A percentile compares a stretch with the other conserved stretches of the same genome.
Conservation (phyloP, 1,284 basidiomycete species). For the Hypsizygus ulmarius region DNA sequence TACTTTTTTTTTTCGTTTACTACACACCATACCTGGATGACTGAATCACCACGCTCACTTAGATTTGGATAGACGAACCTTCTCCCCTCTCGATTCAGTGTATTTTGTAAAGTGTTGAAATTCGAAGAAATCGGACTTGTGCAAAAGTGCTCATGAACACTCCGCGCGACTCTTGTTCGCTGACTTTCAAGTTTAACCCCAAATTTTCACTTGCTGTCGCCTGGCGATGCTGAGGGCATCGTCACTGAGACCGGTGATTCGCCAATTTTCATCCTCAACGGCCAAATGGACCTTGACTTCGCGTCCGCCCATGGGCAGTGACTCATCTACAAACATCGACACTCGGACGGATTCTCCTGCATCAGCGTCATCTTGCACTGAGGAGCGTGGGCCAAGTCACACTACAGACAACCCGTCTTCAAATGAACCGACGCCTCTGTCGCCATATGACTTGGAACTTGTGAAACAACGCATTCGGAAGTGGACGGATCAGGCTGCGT, state of each 20-base stretch:
- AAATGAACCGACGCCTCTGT: slow-evolving; percentile 8
- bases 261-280: slow-evolving; percentile 27
- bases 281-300: slow-evolving; percentile 21
- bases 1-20: slow-evolving; percentile 10
- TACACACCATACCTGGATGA: slow-evolving; percentile 13
- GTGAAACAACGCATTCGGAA: slow-evolving; percentile 44
- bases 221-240: slow-evolving; percentile 31
- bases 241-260: slow-evolving; percentile 25
- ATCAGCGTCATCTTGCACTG: background rate
- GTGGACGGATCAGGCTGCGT: slow-evolving; percentile 49
- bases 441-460: slow-evolving; percentile 27
- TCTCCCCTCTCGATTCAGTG: background rate
- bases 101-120: background rate
- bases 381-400: slow-evolving; percentile 1
- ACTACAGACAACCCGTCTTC: background rate
- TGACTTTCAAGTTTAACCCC: background rate
- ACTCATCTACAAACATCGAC: slow-evolving; percentile 7
- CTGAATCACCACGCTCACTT: slow-evolving; percentile 6
- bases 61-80: slow-evolving; percentile 18
- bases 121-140: background rate
- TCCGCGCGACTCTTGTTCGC: background rate
- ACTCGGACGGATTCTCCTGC: background rate
- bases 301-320: slow-evolving; percentile 6
- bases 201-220: slow-evolving; percentile 2
- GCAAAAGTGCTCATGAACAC: too few relatives aligned